Conservation (phyloP, 768 basidiomycete genomes). For the Leccinellum rugosiceps region DNA sequence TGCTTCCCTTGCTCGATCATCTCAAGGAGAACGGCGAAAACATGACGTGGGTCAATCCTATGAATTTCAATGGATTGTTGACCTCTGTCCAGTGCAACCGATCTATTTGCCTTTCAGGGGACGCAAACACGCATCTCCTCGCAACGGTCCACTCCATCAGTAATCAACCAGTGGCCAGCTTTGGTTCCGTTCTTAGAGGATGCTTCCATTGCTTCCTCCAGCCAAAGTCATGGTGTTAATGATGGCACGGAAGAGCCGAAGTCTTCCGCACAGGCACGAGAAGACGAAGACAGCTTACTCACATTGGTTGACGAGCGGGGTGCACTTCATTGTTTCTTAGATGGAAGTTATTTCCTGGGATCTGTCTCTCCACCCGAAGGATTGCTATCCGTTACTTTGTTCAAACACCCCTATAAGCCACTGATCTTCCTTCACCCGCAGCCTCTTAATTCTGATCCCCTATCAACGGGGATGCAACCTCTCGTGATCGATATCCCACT, state of each 20-base stretch:
- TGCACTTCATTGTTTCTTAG: slow-evolving; percentile 61
- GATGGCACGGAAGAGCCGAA: slow-evolving; percentile 28
- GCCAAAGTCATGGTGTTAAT: slow-evolving; percentile 30
- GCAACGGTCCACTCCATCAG: slow-evolving; percentile 48
- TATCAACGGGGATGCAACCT: slow-evolving; percentile 36
- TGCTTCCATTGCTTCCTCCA: slow-evolving; percentile 57
- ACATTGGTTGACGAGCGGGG: slow-evolving; percentile 58
- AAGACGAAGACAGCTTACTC: slow-evolving; percentile 64
- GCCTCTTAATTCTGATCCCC: slow-evolving; percentile 22
- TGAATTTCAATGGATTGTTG: slow-evolving; percentile 6
- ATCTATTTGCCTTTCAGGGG: slow-evolving; percentile 79
- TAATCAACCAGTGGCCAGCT: slow-evolving; percentile 68
- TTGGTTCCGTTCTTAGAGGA: slow-evolving; percentile 51
- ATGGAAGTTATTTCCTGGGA: slow-evolving; percentile 75
- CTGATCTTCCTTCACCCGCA: slow-evolving; percentile 50
- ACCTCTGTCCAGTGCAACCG: slow-evolving; percentile 54
- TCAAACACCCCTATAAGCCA: slow-evolving; percentile 45
- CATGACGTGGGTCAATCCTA: slow-evolving; percentile 49
- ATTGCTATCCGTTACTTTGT: slow-evolving; percentile 26
- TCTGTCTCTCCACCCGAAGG: slow-evolving; percentile 37
- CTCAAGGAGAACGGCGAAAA: slow-evolving; percentile 65
- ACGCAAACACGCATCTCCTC: slow-evolving; percentile 48
- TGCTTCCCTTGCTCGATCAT: slow-evolving; percentile 68
- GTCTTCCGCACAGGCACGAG: slow-evolving; percentile 30
- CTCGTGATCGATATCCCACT: slow-evolving; percentile 52